Conservation (phyloP, 495 filamentous ascomycete genomes). For the Hyaloscypha bicolor region DNA sequence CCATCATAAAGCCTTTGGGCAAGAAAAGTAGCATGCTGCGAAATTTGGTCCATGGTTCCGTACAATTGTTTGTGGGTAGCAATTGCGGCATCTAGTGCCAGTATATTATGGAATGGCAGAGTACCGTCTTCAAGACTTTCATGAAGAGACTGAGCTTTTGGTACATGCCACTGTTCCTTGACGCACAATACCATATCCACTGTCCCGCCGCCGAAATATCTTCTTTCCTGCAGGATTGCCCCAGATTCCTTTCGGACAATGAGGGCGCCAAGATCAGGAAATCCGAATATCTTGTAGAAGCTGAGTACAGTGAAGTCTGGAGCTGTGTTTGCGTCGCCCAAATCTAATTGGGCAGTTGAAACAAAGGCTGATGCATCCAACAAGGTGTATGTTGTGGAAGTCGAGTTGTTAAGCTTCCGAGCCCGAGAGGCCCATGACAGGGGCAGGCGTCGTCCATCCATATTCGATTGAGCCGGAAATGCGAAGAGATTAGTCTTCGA, state of each 20-base stretch:
- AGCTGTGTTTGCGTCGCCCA: constrained; percentile 59
- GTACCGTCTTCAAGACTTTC: constrained; percentile 89
- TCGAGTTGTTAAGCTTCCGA: constrained; percentile 36
- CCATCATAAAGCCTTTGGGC: constrained; percentile 58
- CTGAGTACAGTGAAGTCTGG: constrained; percentile 90
- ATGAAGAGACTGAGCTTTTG: constrained; percentile 72
- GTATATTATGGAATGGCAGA: constrained; percentile 82
- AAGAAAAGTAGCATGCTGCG: constrained; percentile 75
- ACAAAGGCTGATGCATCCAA: constrained; percentile 90
- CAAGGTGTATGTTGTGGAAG: constrained; percentile 61
- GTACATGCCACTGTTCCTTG: constrained; percentile 72
- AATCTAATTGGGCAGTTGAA: constrained; percentile 74
- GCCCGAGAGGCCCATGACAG: constrained; percentile 65
- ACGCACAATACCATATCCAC: constrained; percentile 74
- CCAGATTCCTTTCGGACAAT: constrained; percentile 77
- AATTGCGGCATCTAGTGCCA: constrained; percentile 76
- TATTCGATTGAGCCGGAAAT: constrained; percentile 90
- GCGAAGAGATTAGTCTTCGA: constrained; percentile 59
- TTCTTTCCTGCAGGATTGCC: constrained; percentile 60
- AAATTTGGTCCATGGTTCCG: constrained; percentile 67
- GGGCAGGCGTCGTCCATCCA: constrained; percentile 83
- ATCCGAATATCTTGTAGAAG: constrained; percentile 97
- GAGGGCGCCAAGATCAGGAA: constrained; percentile 87
- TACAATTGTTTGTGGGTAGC: constrained; percentile 69
- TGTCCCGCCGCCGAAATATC: constrained; percentile 94